These are phyloP conservation scores for Phialophora expanda DNA, from an alignment of 2,329 filamentous ascomycete species.

Conservation along the genomic window DNA sequence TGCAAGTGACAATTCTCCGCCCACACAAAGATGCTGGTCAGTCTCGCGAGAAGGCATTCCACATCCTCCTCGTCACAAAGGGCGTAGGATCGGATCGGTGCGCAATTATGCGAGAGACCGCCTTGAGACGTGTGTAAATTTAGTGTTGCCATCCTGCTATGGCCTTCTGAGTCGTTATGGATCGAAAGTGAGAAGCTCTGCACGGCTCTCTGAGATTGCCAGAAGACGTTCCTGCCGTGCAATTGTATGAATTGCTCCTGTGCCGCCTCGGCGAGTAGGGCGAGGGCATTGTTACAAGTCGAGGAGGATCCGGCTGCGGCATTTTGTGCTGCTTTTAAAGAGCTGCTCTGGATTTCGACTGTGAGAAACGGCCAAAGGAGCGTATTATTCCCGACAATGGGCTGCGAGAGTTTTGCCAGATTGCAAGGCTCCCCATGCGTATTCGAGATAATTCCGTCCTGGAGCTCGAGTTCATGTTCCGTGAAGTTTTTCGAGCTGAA, in stretches of 20 bases:
- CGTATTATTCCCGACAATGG: conserved; percentile 12
- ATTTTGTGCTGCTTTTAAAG: conserved; percentile 24
- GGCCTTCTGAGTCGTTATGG: conserved; percentile 12
- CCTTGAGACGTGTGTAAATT: conserved; percentile 25
- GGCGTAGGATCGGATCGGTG: conserved; percentile 25
- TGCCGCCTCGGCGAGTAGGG: conserved; percentile 25
- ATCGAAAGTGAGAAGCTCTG: conserved; percentile 31
- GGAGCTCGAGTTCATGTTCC: conserved; percentile 28
- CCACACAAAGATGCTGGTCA: conserved; percentile 32
- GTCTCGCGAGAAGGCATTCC: conserved; percentile 24
- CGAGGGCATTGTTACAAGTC: conserved; percentile 32
- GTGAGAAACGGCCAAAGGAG: conserved; percentile 35
- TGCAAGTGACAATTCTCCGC: conserved; percentile 28
- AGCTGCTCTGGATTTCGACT: conserved; percentile 28
- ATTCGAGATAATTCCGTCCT: conserved; percentile 32
- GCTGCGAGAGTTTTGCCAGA: conserved; percentile 33
- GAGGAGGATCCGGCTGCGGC: conserved; percentile 29
- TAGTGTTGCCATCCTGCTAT: conserved; percentile 25
- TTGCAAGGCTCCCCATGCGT: conserved; percentile 28
- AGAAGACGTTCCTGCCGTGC: conserved; percentile 20
- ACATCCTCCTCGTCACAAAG: conserved; percentile 30
- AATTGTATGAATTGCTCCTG: conserved; percentile 16
- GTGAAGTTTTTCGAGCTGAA: conserved; percentile 29
- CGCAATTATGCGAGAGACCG: conserved; percentile 12
- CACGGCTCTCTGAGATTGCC: conserved; percentile 18